Conservation (phyloP, 2,329 filamentous ascomycete genomes). For the Alternaria longipes region DNA sequence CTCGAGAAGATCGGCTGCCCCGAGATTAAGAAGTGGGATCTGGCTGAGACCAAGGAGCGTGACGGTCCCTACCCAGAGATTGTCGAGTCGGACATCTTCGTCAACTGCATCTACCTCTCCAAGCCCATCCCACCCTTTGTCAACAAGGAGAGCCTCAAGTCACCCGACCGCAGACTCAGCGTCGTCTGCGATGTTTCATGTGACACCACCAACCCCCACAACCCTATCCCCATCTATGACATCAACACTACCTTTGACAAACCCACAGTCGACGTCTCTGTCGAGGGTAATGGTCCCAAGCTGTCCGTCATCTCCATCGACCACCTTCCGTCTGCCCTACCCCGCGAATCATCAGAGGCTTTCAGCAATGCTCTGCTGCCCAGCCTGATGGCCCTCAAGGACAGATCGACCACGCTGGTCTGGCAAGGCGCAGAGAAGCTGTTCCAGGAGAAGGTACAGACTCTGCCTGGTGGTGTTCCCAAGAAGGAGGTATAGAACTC, state of each 20-base stretch:
- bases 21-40: slow-evolving; percentile 77
- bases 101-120: slow-evolving; percentile 76
- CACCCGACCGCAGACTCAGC: slow-evolving; percentile 74
- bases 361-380: slow-evolving; percentile 83
- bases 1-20: slow-evolving; percentile 78
- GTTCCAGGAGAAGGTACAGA: slow-evolving; percentile 82
- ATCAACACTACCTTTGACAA: slow-evolving; percentile 87
- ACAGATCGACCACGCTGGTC: slow-evolving; percentile 76
- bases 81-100: slow-evolving; percentile 65
- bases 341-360: slow-evolving; percentile 85
- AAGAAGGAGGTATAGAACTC: slow-evolving; percentile 37
- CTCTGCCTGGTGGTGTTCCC: slow-evolving; percentile 63
- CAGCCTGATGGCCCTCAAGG: slow-evolving; percentile 78
- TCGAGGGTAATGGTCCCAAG: slow-evolving; percentile 64
- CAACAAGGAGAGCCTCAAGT: slow-evolving; percentile 72
- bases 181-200: slow-evolving; percentile 67
- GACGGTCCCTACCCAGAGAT: slow-evolving; percentile 82
- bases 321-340: slow-evolving; percentile 69
- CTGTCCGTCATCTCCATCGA: slow-evolving; percentile 77
- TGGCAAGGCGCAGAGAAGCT: slow-evolving; percentile 87
- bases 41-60: slow-evolving; percentile 74
- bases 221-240: slow-evolving; percentile 81
- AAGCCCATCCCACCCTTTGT: slow-evolving; percentile 84
- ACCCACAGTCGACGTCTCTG: slow-evolving; percentile 81
- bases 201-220: slow-evolving; percentile 77